Percentiles rank a stretch among this genome's conserved stretches.
phyloP scores from a whole-genome alignment of 164 flowering plant species.

The Berberis vulgaris region DNA sequence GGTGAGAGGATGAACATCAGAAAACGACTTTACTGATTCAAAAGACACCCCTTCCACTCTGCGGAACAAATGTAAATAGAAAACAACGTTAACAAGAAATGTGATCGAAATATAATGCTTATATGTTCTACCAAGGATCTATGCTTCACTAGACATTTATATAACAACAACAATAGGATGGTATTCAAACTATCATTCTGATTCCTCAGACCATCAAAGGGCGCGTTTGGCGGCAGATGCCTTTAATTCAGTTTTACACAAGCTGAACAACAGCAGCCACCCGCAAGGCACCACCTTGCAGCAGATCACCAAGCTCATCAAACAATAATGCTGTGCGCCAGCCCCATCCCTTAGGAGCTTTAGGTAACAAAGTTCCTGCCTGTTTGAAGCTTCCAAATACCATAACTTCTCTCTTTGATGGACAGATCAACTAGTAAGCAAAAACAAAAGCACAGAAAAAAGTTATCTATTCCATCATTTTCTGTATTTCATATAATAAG shows the following conservation, averaged over 20 bases:
- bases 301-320: conserved; percentile 81
- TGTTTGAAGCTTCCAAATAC: conserved; percentile 90
- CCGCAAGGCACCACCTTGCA: conserved; percentile 79
- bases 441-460: not conserved
- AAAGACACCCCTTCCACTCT: no score
- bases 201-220: not conserved
- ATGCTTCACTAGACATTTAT: no score
- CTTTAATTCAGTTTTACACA: conserved; percentile 27
- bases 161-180: no score
- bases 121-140: no score
- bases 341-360: conserved; percentile 99
- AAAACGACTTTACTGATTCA: no score
- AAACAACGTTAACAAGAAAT: no score
- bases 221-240: not conserved
- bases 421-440: conserved; percentile 65
- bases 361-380: conserved; percentile 88
- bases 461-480: not conserved
- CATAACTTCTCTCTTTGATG: conserved; percentile 94
- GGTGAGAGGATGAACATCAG: no score
- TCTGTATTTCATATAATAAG: no score
- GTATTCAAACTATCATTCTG: not conserved
- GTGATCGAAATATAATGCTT: no score
- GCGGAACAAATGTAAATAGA: no score
- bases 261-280: conserved; percentile 90
- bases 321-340: conserved; percentile 93